Evolutionary conservation across 2,329 filamentous ascomycete species (phyloP).

Genomic region (Alternaria rosae): DNA sequence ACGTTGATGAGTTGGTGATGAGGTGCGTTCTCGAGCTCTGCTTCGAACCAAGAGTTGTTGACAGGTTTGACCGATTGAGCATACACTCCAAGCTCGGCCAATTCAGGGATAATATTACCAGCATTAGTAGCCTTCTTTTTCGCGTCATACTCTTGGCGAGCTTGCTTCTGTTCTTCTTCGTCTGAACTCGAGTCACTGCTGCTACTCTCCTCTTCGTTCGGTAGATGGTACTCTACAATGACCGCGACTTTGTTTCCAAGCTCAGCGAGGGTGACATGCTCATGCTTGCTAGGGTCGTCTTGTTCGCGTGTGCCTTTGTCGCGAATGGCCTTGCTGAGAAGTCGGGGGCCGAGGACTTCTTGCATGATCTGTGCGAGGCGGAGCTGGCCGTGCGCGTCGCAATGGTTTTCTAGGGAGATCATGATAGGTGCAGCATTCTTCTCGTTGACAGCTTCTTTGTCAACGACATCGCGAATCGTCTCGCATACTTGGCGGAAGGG

Average conservation of each 20-base stretch:
- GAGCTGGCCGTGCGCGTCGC: slow-evolving; percentile 64
- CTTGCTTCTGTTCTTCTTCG: slow-evolving; percentile 58
- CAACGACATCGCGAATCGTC: slow-evolving; percentile 68
- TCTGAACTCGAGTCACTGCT: slow-evolving; percentile 41
- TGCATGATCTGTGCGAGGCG: slow-evolving; percentile 71
- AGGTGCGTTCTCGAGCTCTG: slow-evolving; percentile 57
- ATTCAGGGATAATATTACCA: slow-evolving; percentile 67
- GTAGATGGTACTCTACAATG: slow-evolving; percentile 72
- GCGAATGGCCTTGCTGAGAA: slow-evolving; percentile 66
- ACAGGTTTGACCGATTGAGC: slow-evolving; percentile 73
- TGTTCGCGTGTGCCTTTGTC: slow-evolving; percentile 65
- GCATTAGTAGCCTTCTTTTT: slow-evolving; percentile 60
- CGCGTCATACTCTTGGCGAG: slow-evolving; percentile 61
- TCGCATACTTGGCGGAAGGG: slow-evolving; percentile 71
- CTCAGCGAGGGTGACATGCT: slow-evolving; percentile 66
- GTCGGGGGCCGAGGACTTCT: slow-evolving; percentile 67
- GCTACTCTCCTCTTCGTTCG: slow-evolving; percentile 58
- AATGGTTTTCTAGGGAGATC: slow-evolving; percentile 74
- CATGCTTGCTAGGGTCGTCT: slow-evolving; percentile 49
- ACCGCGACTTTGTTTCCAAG: slow-evolving; percentile 70
- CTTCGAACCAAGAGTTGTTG: slow-evolving; percentile 71
- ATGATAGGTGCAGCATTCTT: slow-evolving; percentile 65
- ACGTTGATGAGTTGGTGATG: slow-evolving; percentile 74
- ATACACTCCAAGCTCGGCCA: slow-evolving; percentile 71
- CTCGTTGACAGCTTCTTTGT: slow-evolving; percentile 62